Evolutionary conservation across 1,139 yeast genomes (phyloP), one percentile per base, ranked within the genome.

Genomic region (Ashbya aceris): DNA sequence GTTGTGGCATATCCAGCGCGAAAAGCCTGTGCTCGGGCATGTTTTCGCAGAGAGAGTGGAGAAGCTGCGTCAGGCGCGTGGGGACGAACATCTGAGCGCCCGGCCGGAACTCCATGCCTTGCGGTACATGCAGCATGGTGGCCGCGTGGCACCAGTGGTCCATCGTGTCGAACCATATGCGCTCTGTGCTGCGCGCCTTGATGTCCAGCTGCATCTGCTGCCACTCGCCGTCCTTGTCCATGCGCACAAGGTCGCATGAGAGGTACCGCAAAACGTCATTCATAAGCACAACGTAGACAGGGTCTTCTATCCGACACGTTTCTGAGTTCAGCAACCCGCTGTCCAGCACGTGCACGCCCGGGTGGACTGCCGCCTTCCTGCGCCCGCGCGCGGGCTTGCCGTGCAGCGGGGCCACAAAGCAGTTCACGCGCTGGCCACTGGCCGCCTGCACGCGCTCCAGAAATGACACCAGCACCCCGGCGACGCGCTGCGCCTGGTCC

Each of bases 11-110:
- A 40, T 57, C 63, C 9, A 59, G 40, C 14, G 57, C 52, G 34
- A 59, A 50, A 3, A 59, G 38, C 28, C 49, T 48, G 43, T 55
- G 54, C 30, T 55, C 58, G 3, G 62, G 61, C 4, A 54, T 47
- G 32, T 49, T 41, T 4, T 36, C 32, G 35, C 48, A 45, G 33
- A 58, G 40, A 23, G 49, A 40, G 23, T 47, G 47, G 32, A 59
- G 50, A 9, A 59, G 40, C 33, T 53, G 54, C n/a, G 55, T 48
- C 14, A 56, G 42, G 40, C 59, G 49, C 13, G 61, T 52, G 8
- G 62, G 61, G 9, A 58, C 47, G 42, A 48, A 51, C 5, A 49
- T 20, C 13, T 46, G 51, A 37, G 29, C 12, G 23, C 31, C 40
- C 30, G n/a, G 23, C 33, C 20, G 7, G 32, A 27, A 17, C 33